Evolutionary conservation across 202 grass and related monocot genomes (phyloP), one percentile per base, ranked within the genome.

Genomic region (Carex arenaria): DNA sequence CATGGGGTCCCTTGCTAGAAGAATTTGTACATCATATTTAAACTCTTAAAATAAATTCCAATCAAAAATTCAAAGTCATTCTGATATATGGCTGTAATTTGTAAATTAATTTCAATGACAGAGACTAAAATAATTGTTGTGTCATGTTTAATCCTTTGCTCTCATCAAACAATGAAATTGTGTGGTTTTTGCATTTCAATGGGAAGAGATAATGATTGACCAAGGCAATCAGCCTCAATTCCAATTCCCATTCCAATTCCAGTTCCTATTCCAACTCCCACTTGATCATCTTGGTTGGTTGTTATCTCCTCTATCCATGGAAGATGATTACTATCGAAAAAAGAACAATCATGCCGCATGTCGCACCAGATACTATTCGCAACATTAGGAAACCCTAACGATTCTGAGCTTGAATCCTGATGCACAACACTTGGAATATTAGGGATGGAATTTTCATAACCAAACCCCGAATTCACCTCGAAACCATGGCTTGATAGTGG

Each of bases 101-200:
- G 73, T 10, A 77, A 77, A 18, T 77, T 77, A 77, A 31, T 77
- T 77, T 5, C 19, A 47, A 51, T 71, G 28, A 77, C 11, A 36
- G 12, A 15, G 52, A 77, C 73, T 77, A 77, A 77, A 77, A 77
- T 34, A 77, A 77, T 36, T 77, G 52, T 59, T 77, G 73, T 36
- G 73, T 77, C 73, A 77, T 77, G 73, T 20, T n/a, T 19, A 77
- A 77, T 38, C 73, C 73, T 59, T 77, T 77, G 30, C 73, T 77
- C 13, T 36, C 73, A n/a, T 59, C 52, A 10, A 36, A 77, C 52
- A 77, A 57, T 7, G 73, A 77, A 57, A 77, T 56, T 4, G 52
- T 77, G 43, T 38, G 7, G 14, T 77, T 77, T 57, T 57, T 77
- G 73, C 51, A 77, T 77, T n/a, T 77, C 73, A 34, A 77, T 59